Percentiles rank a stretch among this genome's conserved stretches.
phyloP scores from a whole-genome alignment of 345 rosid species.

The Citrus sp. region DNA sequence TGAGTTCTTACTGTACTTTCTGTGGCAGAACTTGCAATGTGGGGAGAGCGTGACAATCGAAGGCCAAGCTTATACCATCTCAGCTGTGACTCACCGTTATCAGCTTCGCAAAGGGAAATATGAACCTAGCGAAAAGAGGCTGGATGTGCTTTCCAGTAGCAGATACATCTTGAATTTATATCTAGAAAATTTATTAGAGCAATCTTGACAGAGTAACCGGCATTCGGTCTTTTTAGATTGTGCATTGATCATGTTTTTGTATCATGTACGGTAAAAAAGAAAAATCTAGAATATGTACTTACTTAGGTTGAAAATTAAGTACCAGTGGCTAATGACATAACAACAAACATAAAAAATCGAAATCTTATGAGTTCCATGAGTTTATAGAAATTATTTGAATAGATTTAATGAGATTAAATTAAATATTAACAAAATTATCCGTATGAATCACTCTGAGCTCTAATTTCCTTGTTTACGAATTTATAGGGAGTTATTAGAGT shows the following conservation, averaged over 20 bases:
- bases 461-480: no score
- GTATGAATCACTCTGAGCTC: no score
- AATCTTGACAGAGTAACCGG: conserved; percentile 40
- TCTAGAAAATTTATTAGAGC: conserved; percentile 61
- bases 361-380: no score
- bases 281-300: neutral
- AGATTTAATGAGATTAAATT: no score
- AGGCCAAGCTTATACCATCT: conserved; percentile 77
- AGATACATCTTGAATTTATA: conserved; percentile 75
- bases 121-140: conserved; percentile 83
- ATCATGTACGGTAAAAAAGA: neutral
- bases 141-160: conserved; percentile 79
- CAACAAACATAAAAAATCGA: no score
- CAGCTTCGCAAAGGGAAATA: conserved; percentile 91
- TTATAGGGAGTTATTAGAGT: no score
- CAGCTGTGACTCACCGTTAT: conserved; percentile 81
- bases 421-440: no score
- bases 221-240: neutral
- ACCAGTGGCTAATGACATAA: no score
- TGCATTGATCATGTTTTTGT: conserved; percentile 1
- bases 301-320: neutral
- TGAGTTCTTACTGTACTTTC: conserved; percentile 6
- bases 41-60: conserved; percentile 88
- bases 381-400: no score
- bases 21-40: conserved; percentile 74